These are phyloP conservation scores for Phlebopus sp. DNA, from an alignment of 1,284 basidiomycete species.

Conservation along the genomic window DNA sequence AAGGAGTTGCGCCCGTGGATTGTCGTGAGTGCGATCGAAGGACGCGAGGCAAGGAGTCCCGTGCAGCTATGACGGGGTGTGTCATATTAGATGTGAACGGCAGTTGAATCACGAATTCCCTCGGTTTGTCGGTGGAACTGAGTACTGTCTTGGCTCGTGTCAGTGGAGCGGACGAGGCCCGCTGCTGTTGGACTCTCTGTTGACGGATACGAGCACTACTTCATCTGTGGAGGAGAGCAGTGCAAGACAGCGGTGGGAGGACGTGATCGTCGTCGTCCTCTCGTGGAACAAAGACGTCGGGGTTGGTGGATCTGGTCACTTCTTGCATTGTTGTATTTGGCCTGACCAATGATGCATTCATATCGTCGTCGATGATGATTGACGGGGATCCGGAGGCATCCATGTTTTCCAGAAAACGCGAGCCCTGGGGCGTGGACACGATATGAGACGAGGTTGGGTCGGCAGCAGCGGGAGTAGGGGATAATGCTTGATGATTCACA, in stretches of 20 bases:
- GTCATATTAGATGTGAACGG: constrained; percentile 26
- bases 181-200: constrained; percentile 18
- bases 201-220: constrained; percentile 30
- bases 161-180: constrained; percentile 9
- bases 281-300: too few relatives aligned
- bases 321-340: background rate
- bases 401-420: constrained; percentile 27
- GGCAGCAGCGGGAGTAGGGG: background rate
- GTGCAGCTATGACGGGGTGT: background rate
- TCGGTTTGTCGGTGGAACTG: constrained; percentile 10
- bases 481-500: background rate
- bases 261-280: too few relatives aligned
- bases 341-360: background rate
- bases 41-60: constrained; percentile 24
- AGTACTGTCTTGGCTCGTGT: constrained; percentile 9
- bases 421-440: constrained; percentile 9
- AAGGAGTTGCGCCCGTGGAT: background rate
- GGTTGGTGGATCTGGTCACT: too few relatives aligned
- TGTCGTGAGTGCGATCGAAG: constrained; percentile 36
- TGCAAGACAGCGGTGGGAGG: too few relatives aligned
- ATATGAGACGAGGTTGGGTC: background rate
- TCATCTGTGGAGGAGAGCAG: constrained; percentile 16
- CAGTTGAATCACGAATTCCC: constrained; percentile 21
- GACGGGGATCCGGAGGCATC: constrained; percentile 28
- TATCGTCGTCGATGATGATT: constrained; percentile 12